Percentiles rank a stretch among this genome's conserved stretches.
Evolutionary conservation across 2,329 filamentous ascomycete genomes (phyloP).

Genomic region (Beauveria caledonica): DNA sequence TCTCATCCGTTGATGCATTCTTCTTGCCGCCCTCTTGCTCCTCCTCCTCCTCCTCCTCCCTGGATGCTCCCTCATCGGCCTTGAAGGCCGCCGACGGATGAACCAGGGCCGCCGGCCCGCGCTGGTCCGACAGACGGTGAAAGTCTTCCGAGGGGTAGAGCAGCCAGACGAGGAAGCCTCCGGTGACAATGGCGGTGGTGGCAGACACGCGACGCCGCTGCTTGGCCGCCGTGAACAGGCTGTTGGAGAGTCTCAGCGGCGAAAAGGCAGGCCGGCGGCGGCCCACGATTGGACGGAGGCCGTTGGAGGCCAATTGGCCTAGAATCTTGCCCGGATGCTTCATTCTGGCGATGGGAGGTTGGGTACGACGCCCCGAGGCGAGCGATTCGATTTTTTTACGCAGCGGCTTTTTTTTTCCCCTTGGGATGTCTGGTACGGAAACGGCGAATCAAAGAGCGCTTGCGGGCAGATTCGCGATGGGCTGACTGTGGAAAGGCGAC

Average conservation of each 20-base stretch:
- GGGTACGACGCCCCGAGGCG: not conserved
- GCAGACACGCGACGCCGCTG: conserved; percentile 3
- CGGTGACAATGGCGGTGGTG: conserved; percentile 23
- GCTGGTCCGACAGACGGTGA: conserved; percentile 23
- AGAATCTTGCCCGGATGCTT: not conserved
- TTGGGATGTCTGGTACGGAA: not conserved
- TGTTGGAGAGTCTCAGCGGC: conserved; percentile 1
- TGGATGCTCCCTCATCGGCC: not conserved
- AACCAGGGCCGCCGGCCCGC: not conserved
- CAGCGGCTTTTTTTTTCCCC: not conserved
- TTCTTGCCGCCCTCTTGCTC: conserved; percentile 7
- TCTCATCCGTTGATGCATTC: conserved; percentile 12
- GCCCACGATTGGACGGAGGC: not conserved
- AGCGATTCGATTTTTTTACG: not conserved
- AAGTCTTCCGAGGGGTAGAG: conserved; percentile 37
- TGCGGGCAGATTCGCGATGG: not conserved
- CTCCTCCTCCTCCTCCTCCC: conserved; percentile 2
- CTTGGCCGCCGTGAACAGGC: conserved; percentile 4
- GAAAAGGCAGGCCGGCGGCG: not conserved
- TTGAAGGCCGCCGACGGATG: not conserved
- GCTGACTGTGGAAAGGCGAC: not conserved
- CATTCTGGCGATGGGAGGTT: not conserved
- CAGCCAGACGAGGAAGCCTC: conserved; percentile 33
- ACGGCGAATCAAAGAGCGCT: not conserved
- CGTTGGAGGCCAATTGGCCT: conserved; percentile 8